Conservation (phyloP, 108 stramenopile species). For the Parietichytrium sp. region DNA sequence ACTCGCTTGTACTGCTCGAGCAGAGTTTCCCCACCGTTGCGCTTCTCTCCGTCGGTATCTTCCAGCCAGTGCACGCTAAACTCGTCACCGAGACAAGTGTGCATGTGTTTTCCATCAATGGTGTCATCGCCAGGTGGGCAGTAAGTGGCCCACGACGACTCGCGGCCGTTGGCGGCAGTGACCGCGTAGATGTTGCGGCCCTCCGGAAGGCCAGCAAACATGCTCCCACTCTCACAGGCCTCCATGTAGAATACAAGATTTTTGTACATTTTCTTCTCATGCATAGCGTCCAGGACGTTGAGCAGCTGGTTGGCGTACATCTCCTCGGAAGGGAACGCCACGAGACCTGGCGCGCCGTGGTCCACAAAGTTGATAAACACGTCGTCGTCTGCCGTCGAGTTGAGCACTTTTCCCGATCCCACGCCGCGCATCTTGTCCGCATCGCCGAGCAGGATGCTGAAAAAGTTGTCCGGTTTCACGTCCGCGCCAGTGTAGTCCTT, state of each 20-base stretch:
- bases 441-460: slow-evolving; percentile 52
- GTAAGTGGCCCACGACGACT: slow-evolving; percentile 50
- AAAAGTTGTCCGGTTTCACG: slow-evolving; percentile 46
- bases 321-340: slow-evolving; percentile 47
- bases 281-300: slow-evolving; percentile 40
- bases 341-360: slow-evolving; percentile 52
- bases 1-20: slow-evolving; percentile 35
- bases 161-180: slow-evolving; percentile 46
- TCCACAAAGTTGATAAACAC: slow-evolving; percentile 55
- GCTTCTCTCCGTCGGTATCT: slow-evolving; percentile 43
- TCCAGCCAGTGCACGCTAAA: slow-evolving; percentile 53
- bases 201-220: slow-evolving; percentile 48
- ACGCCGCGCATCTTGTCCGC: neutral
- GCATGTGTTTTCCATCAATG: slow-evolving; percentile 36
- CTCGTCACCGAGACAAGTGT: slow-evolving; percentile 52
- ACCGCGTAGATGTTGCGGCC: slow-evolving; percentile 48
- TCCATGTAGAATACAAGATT: slow-evolving; percentile 51
- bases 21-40: slow-evolving; percentile 47
- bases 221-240: slow-evolving; percentile 54
- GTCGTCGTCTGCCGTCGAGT: slow-evolving; percentile 46
- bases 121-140: slow-evolving; percentile 41
- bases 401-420: slow-evolving; percentile 46
- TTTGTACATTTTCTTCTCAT: slow-evolving; percentile 46
- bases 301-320: slow-evolving; percentile 48
- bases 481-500: slow-evolving; percentile 44